Evolutionary conservation across 225 moss, liverwort and hornwort genomes (phyloP).

Genomic region (Polytrichum formosum): DNA sequence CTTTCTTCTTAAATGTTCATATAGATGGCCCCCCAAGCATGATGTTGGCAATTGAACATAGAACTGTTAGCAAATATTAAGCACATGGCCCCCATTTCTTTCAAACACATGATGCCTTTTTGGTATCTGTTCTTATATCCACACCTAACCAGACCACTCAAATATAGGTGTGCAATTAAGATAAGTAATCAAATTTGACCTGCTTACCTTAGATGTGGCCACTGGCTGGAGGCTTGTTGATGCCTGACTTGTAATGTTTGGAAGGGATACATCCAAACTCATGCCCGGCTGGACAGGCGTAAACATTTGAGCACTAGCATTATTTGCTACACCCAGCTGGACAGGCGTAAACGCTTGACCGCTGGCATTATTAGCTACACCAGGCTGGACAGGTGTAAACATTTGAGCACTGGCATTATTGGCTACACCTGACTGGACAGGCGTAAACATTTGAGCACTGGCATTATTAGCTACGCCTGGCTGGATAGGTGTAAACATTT

Average conservation of each 20-base stretch:
- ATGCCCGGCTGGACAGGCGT: conserved; percentile 3
- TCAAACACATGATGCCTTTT: no score
- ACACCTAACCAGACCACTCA: no score
- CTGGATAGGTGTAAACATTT: conserved; percentile 2
- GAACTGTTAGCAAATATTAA: no score
- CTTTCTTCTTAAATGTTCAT: no score
- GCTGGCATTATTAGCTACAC: conserved; percentile 1
- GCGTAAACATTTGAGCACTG: conserved; percentile 19
- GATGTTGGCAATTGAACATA: conserved; percentile 16
- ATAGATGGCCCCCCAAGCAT: no score
- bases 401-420: not conserved
- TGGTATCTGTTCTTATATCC: no score
- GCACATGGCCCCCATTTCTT: no score
- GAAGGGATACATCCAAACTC: no score
- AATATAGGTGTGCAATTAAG: no score
- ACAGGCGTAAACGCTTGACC: conserved; percentile 19
- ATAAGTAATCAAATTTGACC: no score
- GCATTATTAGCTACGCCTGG: not conserved
- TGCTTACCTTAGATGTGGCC: conserved; percentile 15
- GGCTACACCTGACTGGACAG: conserved; percentile 22
- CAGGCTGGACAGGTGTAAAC: not conserved
- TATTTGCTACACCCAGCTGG: conserved; percentile 10
- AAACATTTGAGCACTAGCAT: conserved; percentile 4
- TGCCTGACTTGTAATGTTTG: not conserved
- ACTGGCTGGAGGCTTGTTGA: conserved; percentile 16